Conservation (phyloP, 2,329 filamentous ascomycete species). For the Septoria linicola region DNA sequence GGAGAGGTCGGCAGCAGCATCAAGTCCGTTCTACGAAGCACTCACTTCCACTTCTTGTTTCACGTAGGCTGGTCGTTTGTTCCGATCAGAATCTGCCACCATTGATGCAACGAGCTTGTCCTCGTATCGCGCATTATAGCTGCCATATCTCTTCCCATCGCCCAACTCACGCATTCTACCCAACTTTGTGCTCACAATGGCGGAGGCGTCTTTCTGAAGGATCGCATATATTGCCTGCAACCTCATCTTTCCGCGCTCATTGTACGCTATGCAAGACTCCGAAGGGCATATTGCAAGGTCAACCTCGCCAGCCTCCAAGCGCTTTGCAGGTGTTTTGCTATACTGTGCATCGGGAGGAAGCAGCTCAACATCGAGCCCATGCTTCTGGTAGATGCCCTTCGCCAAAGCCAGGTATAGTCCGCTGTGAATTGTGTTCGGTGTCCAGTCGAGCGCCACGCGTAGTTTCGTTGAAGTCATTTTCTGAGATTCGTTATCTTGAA, state of each 20-base stretch:
- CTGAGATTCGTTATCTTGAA: too few relatives aligned
- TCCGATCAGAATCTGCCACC: constrained; percentile 28
- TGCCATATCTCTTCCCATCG: constrained; percentile 33
- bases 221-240: constrained; percentile 39
- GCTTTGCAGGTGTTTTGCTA: constrained; percentile 34
- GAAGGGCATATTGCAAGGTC: constrained; percentile 37
- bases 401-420: constrained; percentile 33
- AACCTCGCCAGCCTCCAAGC: constrained; percentile 31
- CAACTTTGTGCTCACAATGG: constrained; percentile 33
- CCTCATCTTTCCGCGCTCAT: constrained; percentile 32
- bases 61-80: too few relatives aligned
- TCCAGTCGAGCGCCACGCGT: too few relatives aligned
- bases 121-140: constrained; percentile 38
- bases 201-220: constrained; percentile 35
- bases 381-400: constrained; percentile 28
- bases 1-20: too few relatives aligned
- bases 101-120: constrained; percentile 34
- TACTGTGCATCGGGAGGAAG: constrained; percentile 33
- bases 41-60: too few relatives aligned
- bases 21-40: too few relatives aligned
- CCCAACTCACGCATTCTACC: constrained; percentile 30
- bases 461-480: too few relatives aligned
- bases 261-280: constrained; percentile 37
- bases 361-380: constrained; percentile 32
- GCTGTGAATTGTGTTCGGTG: too few relatives aligned